Conservation (phyloP, 1,284 basidiomycete species). For the Mrakiaceae sp. region DNA sequence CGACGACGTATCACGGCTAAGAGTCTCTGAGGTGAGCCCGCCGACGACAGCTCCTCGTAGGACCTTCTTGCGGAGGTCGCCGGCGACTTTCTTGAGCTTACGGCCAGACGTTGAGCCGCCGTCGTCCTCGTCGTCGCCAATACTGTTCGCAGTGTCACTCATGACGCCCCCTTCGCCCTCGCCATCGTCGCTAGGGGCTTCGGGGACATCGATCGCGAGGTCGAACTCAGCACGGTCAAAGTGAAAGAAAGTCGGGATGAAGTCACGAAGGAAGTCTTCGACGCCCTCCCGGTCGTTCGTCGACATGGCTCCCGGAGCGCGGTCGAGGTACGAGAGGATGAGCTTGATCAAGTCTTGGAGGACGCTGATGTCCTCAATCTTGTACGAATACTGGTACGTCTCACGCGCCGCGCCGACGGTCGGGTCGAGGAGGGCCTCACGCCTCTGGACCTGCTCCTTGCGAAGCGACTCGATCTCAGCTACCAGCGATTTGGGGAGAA, state of each 20-base stretch:
- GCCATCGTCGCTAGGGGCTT: constrained; percentile 40
- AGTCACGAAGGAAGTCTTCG: constrained; percentile 71
- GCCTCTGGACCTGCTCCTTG: constrained; percentile 58
- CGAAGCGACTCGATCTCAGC: constrained; percentile 37
- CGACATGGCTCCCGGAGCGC: constrained; percentile 58
- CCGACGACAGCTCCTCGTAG: constrained; percentile 43
- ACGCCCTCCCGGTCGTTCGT: constrained; percentile 66
- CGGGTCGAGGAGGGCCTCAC: constrained; percentile 59
- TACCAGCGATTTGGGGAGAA: constrained; percentile 45
- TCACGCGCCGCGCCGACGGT: constrained; percentile 27
- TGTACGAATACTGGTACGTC: constrained; percentile 62
- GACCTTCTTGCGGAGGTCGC: constrained; percentile 64
- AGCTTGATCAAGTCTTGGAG: constrained; percentile 82
- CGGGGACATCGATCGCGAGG: constrained; percentile 47
- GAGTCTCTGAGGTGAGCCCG: constrained; percentile 12
- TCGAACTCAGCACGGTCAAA: constrained; percentile 66
- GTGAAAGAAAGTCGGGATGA: constrained; percentile 73
- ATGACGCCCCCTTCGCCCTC: constrained; percentile 46
- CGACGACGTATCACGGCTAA: background rate
- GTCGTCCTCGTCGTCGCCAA: constrained; percentile 32
- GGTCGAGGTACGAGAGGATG: constrained; percentile 80
- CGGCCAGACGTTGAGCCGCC: constrained; percentile 32
- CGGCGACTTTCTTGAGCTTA: constrained; percentile 37
- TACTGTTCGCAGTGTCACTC: constrained; percentile 33
- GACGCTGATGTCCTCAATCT: constrained; percentile 68